Conservation (phyloP, 2,329 filamentous ascomycete species). For the Podosphaera aphanis region DNA sequence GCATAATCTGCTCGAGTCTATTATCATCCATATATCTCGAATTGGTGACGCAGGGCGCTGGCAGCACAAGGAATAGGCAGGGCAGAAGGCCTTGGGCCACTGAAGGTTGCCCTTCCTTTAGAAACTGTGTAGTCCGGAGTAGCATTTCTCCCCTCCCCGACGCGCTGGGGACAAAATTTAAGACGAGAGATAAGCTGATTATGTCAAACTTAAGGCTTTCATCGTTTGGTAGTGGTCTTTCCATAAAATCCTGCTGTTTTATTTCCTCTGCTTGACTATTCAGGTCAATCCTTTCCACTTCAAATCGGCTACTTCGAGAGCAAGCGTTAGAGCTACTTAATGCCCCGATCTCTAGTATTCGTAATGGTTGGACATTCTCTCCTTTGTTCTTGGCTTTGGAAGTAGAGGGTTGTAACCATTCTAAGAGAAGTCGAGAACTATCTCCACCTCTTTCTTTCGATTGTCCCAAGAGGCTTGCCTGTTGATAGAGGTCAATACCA, state of each 20-base stretch:
- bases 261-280: slow-evolving; percentile 70
- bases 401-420: slow-evolving; percentile 29
- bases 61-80: slow-evolving; percentile 69
- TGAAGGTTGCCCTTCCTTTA: slow-evolving; percentile 21
- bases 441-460: slow-evolving; percentile 42
- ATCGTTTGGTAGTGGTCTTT: slow-evolving; percentile 45
- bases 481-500: slow-evolving; percentile 39
- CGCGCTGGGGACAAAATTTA: slow-evolving; percentile 80
- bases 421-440: slow-evolving; percentile 37
- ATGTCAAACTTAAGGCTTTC: slow-evolving; percentile 55
- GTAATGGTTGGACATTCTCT: slow-evolving; percentile 19
- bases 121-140: slow-evolving; percentile 45
- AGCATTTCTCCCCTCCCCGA: slow-evolving; percentile 65
- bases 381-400: slow-evolving; percentile 9
- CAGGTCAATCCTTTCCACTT: slow-evolving; percentile 68
- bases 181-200: slow-evolving; percentile 71
- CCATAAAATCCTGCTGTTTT: slow-evolving; percentile 80
- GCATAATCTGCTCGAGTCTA: slow-evolving; percentile 50
- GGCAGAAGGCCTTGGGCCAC: slow-evolving; percentile 26
- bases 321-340: slow-evolving; percentile 69
- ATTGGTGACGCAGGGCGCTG: slow-evolving; percentile 68
- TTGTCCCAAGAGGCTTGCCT: slow-evolving; percentile 45
- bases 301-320: slow-evolving; percentile 45
- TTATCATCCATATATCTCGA: slow-evolving; percentile 67
- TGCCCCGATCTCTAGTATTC: slow-evolving; percentile 72